Conservation (phyloP, 2,329 filamentous ascomycete genomes). For the Neofusicoccum cordaticola region DNA sequence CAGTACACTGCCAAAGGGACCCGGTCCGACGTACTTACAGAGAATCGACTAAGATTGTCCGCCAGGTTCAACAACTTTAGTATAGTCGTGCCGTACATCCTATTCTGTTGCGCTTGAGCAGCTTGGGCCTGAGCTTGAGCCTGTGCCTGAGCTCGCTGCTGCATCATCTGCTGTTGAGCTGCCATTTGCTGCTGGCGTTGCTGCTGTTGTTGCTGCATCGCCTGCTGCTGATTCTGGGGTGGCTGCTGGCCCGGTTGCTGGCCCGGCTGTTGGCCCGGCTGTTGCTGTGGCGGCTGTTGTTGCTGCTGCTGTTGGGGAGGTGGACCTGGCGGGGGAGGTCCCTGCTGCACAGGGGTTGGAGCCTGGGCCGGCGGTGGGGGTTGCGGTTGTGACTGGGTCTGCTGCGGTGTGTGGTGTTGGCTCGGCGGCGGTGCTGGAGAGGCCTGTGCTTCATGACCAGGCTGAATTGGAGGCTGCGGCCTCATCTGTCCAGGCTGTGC, state of each 20-base stretch:
- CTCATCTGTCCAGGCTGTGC: constrained; percentile 38
- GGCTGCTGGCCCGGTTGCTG: constrained; percentile 25
- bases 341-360: constrained; percentile 22
- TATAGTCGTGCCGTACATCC: constrained; percentile 45
- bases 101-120: constrained; percentile 23
- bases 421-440: constrained; percentile 36
- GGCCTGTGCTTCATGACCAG: constrained; percentile 37
- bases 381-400: constrained; percentile 33
- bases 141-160: constrained; percentile 22
- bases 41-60: constrained; percentile 56
- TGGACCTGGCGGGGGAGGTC: constrained; percentile 13
- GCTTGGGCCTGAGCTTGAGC: constrained; percentile 25
- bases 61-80: constrained; percentile 56
- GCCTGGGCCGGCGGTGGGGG: constrained; percentile 26
- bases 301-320: constrained; percentile 16
- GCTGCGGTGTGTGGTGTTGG: constrained; percentile 40
- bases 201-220: constrained; percentile 23
- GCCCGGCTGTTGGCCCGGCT: constrained; percentile 42
- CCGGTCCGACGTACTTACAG: constrained; percentile 43
- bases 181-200: constrained; percentile 25
- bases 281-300: constrained; percentile 34
- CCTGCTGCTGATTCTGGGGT: constrained; percentile 17
- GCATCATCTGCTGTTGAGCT: constrained; percentile 21
- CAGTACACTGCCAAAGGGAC: not conserved
- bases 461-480: constrained; percentile 35